Conservation (phyloP, 2,329 filamentous ascomycete species). For the Aspergillus oerlinghausenensis region DNA sequence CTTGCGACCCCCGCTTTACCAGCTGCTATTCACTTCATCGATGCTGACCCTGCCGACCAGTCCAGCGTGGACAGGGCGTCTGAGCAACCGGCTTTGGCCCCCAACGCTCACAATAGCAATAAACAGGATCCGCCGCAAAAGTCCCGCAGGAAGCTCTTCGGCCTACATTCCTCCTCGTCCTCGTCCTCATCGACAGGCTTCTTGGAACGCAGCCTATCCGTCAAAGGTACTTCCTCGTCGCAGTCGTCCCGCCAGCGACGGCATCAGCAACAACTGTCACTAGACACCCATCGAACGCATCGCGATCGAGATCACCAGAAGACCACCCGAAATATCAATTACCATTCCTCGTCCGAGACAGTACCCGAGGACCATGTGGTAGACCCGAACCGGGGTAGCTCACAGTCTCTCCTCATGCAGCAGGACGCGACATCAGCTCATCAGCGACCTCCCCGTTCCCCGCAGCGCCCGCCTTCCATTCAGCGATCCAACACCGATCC, state of each 20-base stretch:
- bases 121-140: background rate
- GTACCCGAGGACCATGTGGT: conserved; percentile 16
- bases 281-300: conserved; percentile 6
- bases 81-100: conserved; percentile 17
- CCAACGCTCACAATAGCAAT: conserved; percentile 9
- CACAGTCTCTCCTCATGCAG: conserved; percentile 18
- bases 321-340: conserved; percentile 14
- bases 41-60: conserved; percentile 22
- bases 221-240: conserved; percentile 22
- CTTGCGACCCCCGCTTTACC: conserved; percentile 2
- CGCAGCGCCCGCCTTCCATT: conserved; percentile 12
- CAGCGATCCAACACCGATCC: conserved; percentile 27
- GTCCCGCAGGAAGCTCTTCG: conserved; percentile 19
- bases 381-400: conserved; percentile 8
- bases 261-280: conserved; percentile 10
- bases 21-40: conserved; percentile 15
- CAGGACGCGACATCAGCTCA: conserved; percentile 13
- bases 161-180: conserved; percentile 15
- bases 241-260: conserved; percentile 8
- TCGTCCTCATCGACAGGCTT: conserved; percentile 16
- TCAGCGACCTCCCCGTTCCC: conserved; percentile 12
- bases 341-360: conserved; percentile 7
- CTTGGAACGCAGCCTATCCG: conserved; percentile 25
- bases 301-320: conserved; percentile 5
- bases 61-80: conserved; percentile 12